Base-by-base conservation (phyloP, 345 rosid genomes). In the Viola odorata region DNA sequence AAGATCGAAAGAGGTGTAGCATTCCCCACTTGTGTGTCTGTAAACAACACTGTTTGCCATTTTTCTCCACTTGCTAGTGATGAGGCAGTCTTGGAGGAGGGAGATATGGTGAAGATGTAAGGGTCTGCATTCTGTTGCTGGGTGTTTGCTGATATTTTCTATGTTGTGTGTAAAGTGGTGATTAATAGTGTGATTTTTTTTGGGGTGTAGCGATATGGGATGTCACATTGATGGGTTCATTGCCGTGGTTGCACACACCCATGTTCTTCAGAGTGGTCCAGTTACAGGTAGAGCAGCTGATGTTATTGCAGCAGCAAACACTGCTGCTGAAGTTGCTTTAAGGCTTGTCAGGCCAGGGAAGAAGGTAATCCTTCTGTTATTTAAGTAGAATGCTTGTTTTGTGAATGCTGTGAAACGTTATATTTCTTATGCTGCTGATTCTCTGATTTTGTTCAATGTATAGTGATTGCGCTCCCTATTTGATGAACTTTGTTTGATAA, bases 141-240 rank as follows among this genome's bases (percentile, higher is more conserved):
- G 50, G 8, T 5, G 3, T 11, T 12, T 51, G 42, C 17, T 54
- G 3, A 12, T 6, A 17, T 12, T 41, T 15, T 58, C 4, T 58
- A 40, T 23, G 0, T 0, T 51, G 8, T 8, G 10, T 14, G 23
- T 4, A 7, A 4, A 5, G 32, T n/a, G 13, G 41, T 12, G 17
- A 8, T 42, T 37, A 23, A 15, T 67, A 61, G 32, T 51, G 39
- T 4, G 7, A 45, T 65, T 66, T 51, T 69, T 49, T 1, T 45
- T 38, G 10, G 23, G 15, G 50, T 77, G 59, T 78, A 91, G 97
- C 67, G 97, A 95, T 64, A 69, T 95, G 92, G 99, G 99, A 17
- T 91, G 96, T 56, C 99, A 95, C 65, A 91, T 95, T 53, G 95
- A 91, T 77, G 99, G 99, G n/a, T 88, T 95, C 69, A 91, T 95